Evolutionary conservation across 2,329 filamentous ascomycete genomes (phyloP), one percentile per base, ranked within the genome.

Genomic region (Gyromitra esculenta): DNA sequence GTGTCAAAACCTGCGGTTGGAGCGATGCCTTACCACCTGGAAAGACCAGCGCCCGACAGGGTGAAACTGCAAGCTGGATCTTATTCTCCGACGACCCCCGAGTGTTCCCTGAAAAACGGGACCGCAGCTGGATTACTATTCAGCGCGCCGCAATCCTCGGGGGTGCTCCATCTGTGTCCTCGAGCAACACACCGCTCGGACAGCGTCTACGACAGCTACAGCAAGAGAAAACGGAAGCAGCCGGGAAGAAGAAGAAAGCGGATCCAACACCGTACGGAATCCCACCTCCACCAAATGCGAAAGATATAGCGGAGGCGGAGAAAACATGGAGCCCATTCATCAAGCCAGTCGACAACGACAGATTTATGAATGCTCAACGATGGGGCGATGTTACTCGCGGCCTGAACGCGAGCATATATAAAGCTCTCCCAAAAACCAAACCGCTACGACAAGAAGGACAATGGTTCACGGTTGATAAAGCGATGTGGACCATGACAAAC

Each of bases 61-160:
- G 75, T 2, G 75, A 77, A 70, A 70, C 75, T 1, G 65, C 72
- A 15, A 76, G 39, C 25, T 77, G 74, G 68, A 73, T 78, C 35
- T 41, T 78, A n/a, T 78, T 78, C 66, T 78, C 77, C 3, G 77
- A 78, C 35, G 77, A 77, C 15, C 74, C 74, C 8, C 59, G 60
- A 15, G 52, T 65, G 35, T 77, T 72, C 45, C 63, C 74, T 1
- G 74, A 77, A 11, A 74, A 65, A 11, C 75, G 75, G 8, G 64
- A 74, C 39, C 65, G 59, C 7, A 59, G 66, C 18, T 65, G 59
- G 52, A 54, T 77, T 43, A 77, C 75, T 18, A 64, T 77, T n/a
- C 75, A 77, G 39, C 71, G 75, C 31, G 75, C 75, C 6, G 75
- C 64, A 13, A 75, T 77, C 45, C 21, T 77, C 18, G 75, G 75